Percentiles rank a stretch among this genome's conserved stretches.
phyloP scores from a whole-genome alignment of 139 green algal species.

The Haematococcus lacustris region DNA sequence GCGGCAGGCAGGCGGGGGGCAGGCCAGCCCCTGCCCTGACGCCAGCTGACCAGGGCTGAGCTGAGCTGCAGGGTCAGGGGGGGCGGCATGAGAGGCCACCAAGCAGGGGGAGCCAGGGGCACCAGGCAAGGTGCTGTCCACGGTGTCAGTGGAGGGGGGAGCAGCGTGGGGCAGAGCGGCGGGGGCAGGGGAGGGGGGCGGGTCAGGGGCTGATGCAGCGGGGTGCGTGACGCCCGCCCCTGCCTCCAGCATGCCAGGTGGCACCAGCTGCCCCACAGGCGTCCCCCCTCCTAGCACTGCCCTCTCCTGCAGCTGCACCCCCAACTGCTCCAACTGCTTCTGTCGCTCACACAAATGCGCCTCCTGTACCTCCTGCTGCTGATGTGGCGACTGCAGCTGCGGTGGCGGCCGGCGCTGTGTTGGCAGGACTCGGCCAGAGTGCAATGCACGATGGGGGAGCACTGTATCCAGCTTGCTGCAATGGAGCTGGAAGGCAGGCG shows the following conservation, averaged over 20 bases:
- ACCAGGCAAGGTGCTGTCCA: background rate
- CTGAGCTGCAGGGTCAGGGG: background rate
- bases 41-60: background rate
- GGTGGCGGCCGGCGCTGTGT: background rate
- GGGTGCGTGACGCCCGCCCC: too few relatives aligned
- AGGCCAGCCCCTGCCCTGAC: background rate
- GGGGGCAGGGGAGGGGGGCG: too few relatives aligned
- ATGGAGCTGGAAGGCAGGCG: constrained; percentile 72
- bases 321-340: background rate
- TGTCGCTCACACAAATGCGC: background rate
- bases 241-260: too few relatives aligned
- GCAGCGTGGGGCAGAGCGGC: background rate
- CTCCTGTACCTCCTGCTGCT: background rate
- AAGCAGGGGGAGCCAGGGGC: too few relatives aligned
- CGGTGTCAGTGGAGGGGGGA: background rate
- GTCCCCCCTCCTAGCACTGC: too few relatives aligned
- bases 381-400: background rate
- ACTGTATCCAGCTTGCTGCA: constrained; percentile 46
- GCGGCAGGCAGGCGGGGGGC: background rate
- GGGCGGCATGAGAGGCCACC: too few relatives aligned
- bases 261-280: too few relatives aligned
- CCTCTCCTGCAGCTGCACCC: background rate
- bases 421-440: too few relatives aligned
- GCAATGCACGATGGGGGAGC: background rate
- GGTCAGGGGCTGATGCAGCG: too few relatives aligned